Base-by-base conservation (phyloP, 352 stramenopile species). In the Phytophthora citricola region DNA sequence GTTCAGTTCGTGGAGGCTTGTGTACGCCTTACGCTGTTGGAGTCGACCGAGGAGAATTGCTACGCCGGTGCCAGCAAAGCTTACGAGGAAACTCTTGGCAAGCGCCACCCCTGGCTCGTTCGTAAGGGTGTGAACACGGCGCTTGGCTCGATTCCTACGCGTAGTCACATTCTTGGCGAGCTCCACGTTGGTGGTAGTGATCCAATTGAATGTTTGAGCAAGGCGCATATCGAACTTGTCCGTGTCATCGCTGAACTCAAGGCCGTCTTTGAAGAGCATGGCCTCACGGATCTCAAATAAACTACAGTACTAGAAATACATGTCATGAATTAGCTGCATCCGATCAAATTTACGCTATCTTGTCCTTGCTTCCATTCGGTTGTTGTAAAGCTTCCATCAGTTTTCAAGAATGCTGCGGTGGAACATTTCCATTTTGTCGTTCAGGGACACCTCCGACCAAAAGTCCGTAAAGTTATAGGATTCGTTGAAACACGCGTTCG, bases 1-100 rank as follows among this genome's bases (percentile, higher is more conserved):
- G 53, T 95, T 27, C 83, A 95, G 68, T 95, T 95, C 38, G 87
- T 95, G 38, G 85, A 92, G 45, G 82, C 85, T 15, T 92, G 79
- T 15, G 60, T 95, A 9, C 69, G 78, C 38, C 79, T 92, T 58
- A 87, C 78, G n/a, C 54, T 93, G 41, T 61, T 92, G 26, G 81
- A 91, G 38, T 90, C 75, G 51, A 67, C 58, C 14, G 78, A 88
- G 20, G 87, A 95, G n/a, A 84, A 77, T 51, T 90, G 85, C 54
- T 78, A 78, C 29, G 66, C 75, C 5, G 83, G 80, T 4, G 82
- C 85, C 14, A 87, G 78, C 47, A 91, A 91, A 58, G 87, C 87
- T 9, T 95, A 95, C 71, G 85, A 95, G 60, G 82, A 92, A 58
- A 95, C 87, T 31, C 78, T 95, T 17, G 87, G 87, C 22, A 77